Evolutionary conservation across 1,284 basidiomycete genomes (phyloP), one percentile per base, ranked within the genome.

Genomic region (Neonothopanus nambi): DNA sequence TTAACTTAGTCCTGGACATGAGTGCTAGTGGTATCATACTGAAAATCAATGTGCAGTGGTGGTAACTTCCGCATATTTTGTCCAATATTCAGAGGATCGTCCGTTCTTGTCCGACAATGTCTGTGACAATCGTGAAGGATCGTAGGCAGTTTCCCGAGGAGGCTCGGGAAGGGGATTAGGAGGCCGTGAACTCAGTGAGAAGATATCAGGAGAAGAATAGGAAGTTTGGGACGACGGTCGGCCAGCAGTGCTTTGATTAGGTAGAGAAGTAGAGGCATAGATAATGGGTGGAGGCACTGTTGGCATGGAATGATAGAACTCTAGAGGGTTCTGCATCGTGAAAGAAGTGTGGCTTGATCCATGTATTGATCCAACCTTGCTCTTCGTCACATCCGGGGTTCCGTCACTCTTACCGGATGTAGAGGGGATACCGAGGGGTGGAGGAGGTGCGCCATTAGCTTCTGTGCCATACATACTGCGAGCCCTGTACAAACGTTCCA

Each of bases 401-500:
- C 70, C 59, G 47, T 74, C 70, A 37, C 63, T 68, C 45, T 66
- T 67, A 50, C 21, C 42, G 18, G 52, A 33, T 5, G 44, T 30
- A 13, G 49, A 18, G 12, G 51, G 37, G 61, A 60, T 54, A 42
- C 37, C 30, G 30, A 33, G 30, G 17, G 23, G 30, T 23, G 43
- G 41, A 9, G 47, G 46, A 17, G 48, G 21, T 21, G 67, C 62
- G 50, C 72, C 67, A 57, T 77, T 75, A 37, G 75, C 70, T 58
- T 84, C 75, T 62, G 75, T 63, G 62, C 79, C 72, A 68, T 82
- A 75, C 77, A 87, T 78, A 61, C 87, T 90, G 51, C 82, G 78
- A 17, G 85, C 87, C 67, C 87, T 89, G 81, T 83, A 90, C 48
- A 91, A 66, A 44, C 89, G 77, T 56, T 91, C 88, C 78, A 89